These are phyloP conservation scores for Halteria grandinella DNA, from an alignment of 73 alveolate species.

Conservation along the genomic window DNA sequence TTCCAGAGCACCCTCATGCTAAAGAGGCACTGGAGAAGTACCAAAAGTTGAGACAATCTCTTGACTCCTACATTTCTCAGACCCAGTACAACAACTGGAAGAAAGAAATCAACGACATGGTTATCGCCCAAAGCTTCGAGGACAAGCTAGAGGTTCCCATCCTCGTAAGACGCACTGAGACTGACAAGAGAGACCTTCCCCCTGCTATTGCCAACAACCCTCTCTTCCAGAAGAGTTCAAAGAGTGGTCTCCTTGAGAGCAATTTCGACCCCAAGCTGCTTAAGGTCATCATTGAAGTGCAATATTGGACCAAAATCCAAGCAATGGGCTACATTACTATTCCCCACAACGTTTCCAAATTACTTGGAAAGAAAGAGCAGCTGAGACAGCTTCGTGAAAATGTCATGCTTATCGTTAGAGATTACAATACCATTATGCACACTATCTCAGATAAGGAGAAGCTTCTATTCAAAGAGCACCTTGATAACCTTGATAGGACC, in stretches of 20 bases:
- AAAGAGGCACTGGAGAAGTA: conserved; percentile 82
- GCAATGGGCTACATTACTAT: conserved; percentile 81
- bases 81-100: conserved; percentile 82
- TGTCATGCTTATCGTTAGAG: conserved; percentile 92
- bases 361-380: conserved; percentile 71
- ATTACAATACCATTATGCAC: conserved; percentile 83
- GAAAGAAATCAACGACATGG: conserved; percentile 73
- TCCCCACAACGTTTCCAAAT: conserved; percentile 37
- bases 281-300: conserved; percentile 79
- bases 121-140: conserved; percentile 63
- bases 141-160: conserved; percentile 63
- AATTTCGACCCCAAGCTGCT: conserved; percentile 83
- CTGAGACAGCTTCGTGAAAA: conserved; percentile 87
- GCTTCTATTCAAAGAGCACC: conserved; percentile 81
- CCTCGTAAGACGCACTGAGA: conserved; percentile 57
- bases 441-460: conserved; percentile 77
- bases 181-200: conserved; percentile 46
- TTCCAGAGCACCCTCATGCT: conserved; percentile 66
- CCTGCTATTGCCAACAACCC: conserved; percentile 35
- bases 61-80: conserved; percentile 78
- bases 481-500: conserved; percentile 72
- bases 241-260: conserved; percentile 75
- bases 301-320: conserved; percentile 85
- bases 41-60: conserved; percentile 65
- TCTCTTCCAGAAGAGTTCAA: conserved; percentile 53